Base-by-base conservation (phyloP, 148 eudicot genomes). In the Fagopyrum esculentum region DNA sequence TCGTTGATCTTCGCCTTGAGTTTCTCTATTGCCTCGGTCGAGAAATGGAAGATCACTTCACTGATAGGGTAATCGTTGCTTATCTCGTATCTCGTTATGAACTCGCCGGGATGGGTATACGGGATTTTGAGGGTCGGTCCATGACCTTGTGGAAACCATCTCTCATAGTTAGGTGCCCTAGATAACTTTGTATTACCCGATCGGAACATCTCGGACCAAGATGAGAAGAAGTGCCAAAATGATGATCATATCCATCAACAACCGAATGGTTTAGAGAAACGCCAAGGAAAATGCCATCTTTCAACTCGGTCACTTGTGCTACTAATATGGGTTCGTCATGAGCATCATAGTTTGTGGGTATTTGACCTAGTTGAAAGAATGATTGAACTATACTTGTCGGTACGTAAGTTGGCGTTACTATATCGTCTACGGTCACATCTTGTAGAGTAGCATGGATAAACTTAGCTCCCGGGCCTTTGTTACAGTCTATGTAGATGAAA, bases 11-110 rank as follows among this genome's bases (percentile, higher is more conserved):
- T 82, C 16, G 73, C 64, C 77, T 92, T 92, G 30, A 89, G 81
- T 10, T 63, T 84, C 78, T 82, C 74, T 12, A 88, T 81, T 0
- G 91, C 78, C 73, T 86, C 85, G 2, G 88, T 68, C 45, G 88
- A 86, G 79, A 92, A 89, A 84, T 88, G 92, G 75, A 90, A 89
- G 55, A 90, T 83, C 45, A 78, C 81, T 78, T 83, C 92, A 30
- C 92, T 77, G 0, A 90, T 68, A 4, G 77, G 85, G 63, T 84
- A 78, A 4, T 69, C 40, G 40, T 7, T 3, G 30, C 19, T 26
- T 6, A 76, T 72, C 43, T 74, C 75, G 69, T 46, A 70, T 29
- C 81, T 76, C 6, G 73, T 76, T 30, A 75, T 51, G 60, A 75
- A 75, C 8, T 80, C 85, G 16, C 73, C 78, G 0, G 86, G 83